A percentile compares a stretch with the other conserved stretches of the same genome.
Evolutionary conservation across 192 early-diverging fungal species (phyloP).

Genomic region (Coemansia biformis): DNA sequence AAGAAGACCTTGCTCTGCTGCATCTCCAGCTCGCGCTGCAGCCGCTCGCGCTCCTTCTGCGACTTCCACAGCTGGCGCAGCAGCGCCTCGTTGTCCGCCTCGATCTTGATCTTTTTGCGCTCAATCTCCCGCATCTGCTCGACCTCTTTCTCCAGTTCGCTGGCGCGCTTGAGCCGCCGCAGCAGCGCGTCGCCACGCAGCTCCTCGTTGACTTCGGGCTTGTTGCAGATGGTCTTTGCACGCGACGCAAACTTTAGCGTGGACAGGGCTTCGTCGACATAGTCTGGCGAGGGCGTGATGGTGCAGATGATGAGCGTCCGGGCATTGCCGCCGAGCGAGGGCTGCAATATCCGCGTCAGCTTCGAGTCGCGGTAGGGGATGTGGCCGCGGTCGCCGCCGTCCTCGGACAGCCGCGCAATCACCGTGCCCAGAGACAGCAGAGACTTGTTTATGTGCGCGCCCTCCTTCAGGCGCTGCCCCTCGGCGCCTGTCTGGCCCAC

Average conservation of each 20-base stretch:
- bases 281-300: slow-evolving; percentile 69
- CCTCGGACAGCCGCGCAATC: slow-evolving; percentile 79
- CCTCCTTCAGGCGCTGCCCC: slow-evolving; percentile 86
- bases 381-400: slow-evolving; percentile 59
- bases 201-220: slow-evolving; percentile 74
- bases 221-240: slow-evolving; percentile 81
- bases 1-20: slow-evolving; percentile 34
- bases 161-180: slow-evolving; percentile 39
- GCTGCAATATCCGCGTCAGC: slow-evolving; percentile 88
- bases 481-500: slow-evolving; percentile 67
- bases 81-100: slow-evolving; percentile 45
- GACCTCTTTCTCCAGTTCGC: slow-evolving; percentile 48
- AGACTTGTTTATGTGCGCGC: slow-evolving; percentile 92
- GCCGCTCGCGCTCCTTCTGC: slow-evolving; percentile 42
- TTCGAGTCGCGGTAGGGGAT: slow-evolving; percentile 98
- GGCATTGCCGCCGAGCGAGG: slow-evolving; percentile 86
- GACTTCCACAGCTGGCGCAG: slow-evolving; percentile 48
- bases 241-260: slow-evolving; percentile 94
- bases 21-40: slow-evolving; percentile 41
- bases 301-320: slow-evolving; percentile 89
- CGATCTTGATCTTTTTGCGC: slow-evolving; percentile 46
- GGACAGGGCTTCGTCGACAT: slow-evolving; percentile 81
- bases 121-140: slow-evolving; percentile 51
- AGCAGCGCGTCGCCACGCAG: slow-evolving; percentile 50
- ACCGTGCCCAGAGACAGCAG: slow-evolving; percentile 88